Conservation (phyloP, 192 early-diverging fungal species). For the Glomus cerebriforme region DNA sequence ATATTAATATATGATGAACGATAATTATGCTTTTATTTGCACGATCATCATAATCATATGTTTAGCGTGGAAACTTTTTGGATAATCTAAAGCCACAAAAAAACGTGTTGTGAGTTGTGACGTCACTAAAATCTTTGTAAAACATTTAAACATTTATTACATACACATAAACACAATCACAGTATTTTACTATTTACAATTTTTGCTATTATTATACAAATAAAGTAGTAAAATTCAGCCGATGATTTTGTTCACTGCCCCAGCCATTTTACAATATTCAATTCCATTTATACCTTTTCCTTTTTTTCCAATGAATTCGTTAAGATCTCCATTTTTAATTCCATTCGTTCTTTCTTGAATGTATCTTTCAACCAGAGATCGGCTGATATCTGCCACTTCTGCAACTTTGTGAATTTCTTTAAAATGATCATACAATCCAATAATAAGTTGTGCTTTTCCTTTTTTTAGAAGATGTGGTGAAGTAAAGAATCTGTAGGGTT, state of each 20-base stretch:
- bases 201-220: too few species aligned
- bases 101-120: too few species aligned
- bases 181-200: too few species aligned
- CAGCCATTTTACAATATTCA: slow-evolving; percentile 26
- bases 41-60: too few species aligned
- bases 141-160: too few species aligned
- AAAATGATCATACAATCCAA: slow-evolving; percentile 21
- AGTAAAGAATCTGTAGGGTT: slow-evolving; percentile 31
- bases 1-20: too few species aligned
- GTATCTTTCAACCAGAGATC: background rate
- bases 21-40: too few species aligned
- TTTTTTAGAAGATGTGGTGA: slow-evolving; percentile 25
- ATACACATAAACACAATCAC: too few species aligned
- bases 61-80: too few species aligned
- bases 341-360: background rate
- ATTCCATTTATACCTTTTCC: slow-evolving; percentile 7
- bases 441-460: slow-evolving; percentile 12
- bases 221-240: too few species aligned
- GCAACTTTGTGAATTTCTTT: slow-evolving; percentile 21
- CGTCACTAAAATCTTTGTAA: too few species aligned
- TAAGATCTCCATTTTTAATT: slow-evolving; percentile 6
- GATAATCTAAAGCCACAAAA: too few species aligned
- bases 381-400: background rate
- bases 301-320: slow-evolving; percentile 24
- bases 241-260: background rate